These are phyloP conservation scores for Hygrophoropsis aurantiaca DNA, from an alignment of 768 basidiomycete species.

Conservation along the genomic window DNA sequence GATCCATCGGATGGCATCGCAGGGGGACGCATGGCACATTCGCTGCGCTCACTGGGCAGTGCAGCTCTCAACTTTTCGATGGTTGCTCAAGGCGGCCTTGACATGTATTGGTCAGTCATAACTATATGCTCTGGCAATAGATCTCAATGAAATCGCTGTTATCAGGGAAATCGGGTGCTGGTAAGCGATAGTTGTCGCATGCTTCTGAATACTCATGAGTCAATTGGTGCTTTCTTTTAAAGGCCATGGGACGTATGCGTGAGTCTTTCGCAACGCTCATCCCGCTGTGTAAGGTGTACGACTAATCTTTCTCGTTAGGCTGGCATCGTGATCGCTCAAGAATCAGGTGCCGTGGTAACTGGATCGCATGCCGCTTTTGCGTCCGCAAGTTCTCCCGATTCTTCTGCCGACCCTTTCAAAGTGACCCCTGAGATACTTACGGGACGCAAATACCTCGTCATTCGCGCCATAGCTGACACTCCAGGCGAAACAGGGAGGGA, in stretches of 20 bases:
- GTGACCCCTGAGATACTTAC: conserved; percentile 69
- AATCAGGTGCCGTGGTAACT: conserved; percentile 81
- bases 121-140: conserved; percentile 1
- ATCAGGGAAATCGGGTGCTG: conserved; percentile 79
- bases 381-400: conserved; percentile 25
- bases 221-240: neutral
- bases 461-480: conserved; percentile 66
- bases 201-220: neutral
- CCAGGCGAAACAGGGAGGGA: conserved; percentile 63
- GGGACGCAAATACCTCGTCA: conserved; percentile 79
- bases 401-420: conserved; percentile 49
- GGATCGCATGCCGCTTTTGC: conserved; percentile 58
- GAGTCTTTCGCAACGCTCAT: conserved; percentile 25
- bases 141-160: neutral
- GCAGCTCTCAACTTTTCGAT: conserved; percentile 80
- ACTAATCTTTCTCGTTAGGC: conserved; percentile 43
- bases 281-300: neutral
- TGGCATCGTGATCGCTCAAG: conserved; percentile 87
- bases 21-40: conserved; percentile 84
- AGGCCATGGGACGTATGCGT: conserved; percentile 88
- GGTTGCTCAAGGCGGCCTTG: conserved; percentile 87
- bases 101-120: conserved; percentile 75
- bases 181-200: conserved; percentile 31
- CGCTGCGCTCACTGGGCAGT: conserved; percentile 79
- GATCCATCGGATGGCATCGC: conserved; percentile 56